These are phyloP conservation scores for Echinochloa phyllopogon DNA, from an alignment of 176 grass and related monocot genomes.

Conservation along the genomic window DNA sequence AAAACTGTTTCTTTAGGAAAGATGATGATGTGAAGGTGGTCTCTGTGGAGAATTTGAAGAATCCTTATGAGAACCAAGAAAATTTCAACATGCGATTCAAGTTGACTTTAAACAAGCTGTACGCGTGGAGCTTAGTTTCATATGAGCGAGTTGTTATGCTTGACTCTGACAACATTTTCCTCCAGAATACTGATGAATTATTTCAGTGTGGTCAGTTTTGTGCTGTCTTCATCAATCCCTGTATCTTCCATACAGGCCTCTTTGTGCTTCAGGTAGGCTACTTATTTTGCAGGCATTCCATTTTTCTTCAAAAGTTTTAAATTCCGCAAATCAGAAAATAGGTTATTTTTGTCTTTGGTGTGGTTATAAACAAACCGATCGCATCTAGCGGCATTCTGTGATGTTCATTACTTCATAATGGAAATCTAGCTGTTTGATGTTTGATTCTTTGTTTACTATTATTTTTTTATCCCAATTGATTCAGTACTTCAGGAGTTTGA, in stretches of 20 bases:
- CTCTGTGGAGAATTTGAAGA: conserved; percentile 90
- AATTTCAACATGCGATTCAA: conserved; percentile 95
- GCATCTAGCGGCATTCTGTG: conserved; percentile 1
- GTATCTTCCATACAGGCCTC: conserved; percentile 96
- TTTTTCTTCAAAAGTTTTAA: neutral
- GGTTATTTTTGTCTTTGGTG: neutral
- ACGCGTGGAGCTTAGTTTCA: conserved; percentile 77
- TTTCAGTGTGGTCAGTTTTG: conserved; percentile 94
- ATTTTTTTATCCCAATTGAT: neutral
- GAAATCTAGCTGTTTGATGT: conserved; percentile 20
- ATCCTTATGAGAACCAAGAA: conserved; percentile 89
- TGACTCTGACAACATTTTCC: conserved; percentile 95
- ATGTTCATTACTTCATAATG: conserved; percentile 18
- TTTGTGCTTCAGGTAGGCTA: conserved; percentile 85
- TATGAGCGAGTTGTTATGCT: conserved; percentile 96
- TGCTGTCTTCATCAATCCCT: conserved; percentile 94
- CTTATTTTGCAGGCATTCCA: neutral
- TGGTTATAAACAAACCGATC: conserved; percentile 23
- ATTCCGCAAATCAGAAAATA: neutral
- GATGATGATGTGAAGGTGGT: conserved; percentile 92
- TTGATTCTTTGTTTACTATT: neutral
- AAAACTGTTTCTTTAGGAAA: conserved; percentile 68
- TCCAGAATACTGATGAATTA: conserved; percentile 91
- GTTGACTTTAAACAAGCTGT: conserved; percentile 93
- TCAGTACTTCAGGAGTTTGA: neutral